Conservation (phyloP, 2,329 filamentous ascomycete species). For the Tolypocladium ophioglossoides region DNA sequence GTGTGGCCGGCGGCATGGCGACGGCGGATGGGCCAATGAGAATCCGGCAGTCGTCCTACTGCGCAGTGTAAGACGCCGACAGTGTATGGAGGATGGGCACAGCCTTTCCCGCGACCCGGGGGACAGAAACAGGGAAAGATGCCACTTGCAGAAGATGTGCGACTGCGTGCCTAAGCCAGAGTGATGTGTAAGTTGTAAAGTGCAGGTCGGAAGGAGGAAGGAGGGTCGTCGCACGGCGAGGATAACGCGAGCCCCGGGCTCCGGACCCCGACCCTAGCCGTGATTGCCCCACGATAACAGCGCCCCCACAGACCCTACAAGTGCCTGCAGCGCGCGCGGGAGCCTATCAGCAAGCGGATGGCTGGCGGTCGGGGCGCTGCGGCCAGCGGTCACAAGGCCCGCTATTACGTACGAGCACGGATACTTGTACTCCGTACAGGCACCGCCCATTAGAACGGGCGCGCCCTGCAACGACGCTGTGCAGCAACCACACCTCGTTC, state of each 20-base stretch:
- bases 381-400: background rate
- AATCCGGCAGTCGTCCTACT: background rate
- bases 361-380: background rate
- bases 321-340: background rate
- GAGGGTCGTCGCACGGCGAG: background rate
- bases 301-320: background rate
- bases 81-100: background rate
- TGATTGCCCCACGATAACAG: conserved; percentile 1
- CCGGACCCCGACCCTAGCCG: conserved; percentile 7
- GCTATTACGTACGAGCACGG: conserved; percentile 1
- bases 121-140: background rate
- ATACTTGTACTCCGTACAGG: no score
- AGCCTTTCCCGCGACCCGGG: background rate
- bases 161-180: background rate
- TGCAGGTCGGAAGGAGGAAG: background rate
- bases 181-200: background rate
- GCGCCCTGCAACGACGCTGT: background rate
- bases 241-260: background rate
- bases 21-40: background rate
- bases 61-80: background rate
- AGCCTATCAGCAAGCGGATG: background rate
- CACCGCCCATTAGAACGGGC: background rate
- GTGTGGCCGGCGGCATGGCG: conserved; percentile 2
- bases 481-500: background rate
- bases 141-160: background rate